Base-by-base conservation (phyloP, 352 stramenopile species). In the Phytopythium cucurbitacearum region DNA sequence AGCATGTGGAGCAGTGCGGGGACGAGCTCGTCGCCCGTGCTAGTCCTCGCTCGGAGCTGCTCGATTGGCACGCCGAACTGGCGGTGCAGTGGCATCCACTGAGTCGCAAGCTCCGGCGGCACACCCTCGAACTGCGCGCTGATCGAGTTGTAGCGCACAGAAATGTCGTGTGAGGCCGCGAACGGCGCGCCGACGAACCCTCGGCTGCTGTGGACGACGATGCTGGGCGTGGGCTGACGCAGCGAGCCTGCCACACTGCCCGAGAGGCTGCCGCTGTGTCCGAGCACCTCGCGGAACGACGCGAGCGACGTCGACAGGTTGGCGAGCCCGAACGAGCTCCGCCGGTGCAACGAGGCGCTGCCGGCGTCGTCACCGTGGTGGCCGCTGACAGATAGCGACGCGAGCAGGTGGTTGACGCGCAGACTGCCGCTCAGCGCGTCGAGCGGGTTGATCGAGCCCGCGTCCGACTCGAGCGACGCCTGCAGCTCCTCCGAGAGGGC, bases 141-240 rank as follows among this genome's bases (percentile, higher is more conserved):
- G 12, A 79, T 48, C 13, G 76, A 80, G 61, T 87, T 82, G 71
- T 74, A 83, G 32, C 68, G 69, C 34, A 87, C 70, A 35, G 72
- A 77, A 6, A 83, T 41, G 21, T 74, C 53, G 43, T 85, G 76
- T 0, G 73, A 69, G 40, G 77, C 70, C 41, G 62, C 59, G 47
- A 82, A 85, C 0, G 73, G 76, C 11, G 67, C 49, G n/a, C 73
- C 65, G 36, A 87, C 67, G 48, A 87, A 83, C 13, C 68, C 64
- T 40, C 53, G 68, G 6, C 46, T 58, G 21, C 50, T 62, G 7
- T 47, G 21, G 21, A 28, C 21, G 21, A 28, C 21, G 21, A 11
- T 7, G 21, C 21, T 28, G 21, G 21, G 21, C 2, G 21, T 28
- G 21, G 21, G 1, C 21, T 28, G 21, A 2, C 21, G 21, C 21